Base-by-base conservation (phyloP, 768 basidiomycete species). In the Galerina sulciceps region DNA sequence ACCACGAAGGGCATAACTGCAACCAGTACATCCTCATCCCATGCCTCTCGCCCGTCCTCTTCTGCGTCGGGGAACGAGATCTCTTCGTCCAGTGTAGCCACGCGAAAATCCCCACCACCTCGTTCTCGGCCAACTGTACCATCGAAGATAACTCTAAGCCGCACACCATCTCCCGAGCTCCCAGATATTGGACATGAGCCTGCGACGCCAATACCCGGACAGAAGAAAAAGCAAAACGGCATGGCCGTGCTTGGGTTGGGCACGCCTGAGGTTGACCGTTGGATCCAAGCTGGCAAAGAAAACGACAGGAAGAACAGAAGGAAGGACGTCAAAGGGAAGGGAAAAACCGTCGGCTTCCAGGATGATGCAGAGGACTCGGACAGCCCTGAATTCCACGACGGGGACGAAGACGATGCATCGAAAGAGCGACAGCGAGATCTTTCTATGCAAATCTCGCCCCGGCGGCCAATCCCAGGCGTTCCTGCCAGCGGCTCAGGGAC, bases 391-490 rank as follows among this genome's bases (percentile, higher is more conserved):
- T 31, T 31, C 8, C 26, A 31, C 8, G 26, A 31, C 26, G 26
- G n/a, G 38, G 69, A 71, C 8, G 71, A 66, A 13, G 69, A 75
- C 3, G 65, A 62, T 26, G 55, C 46, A 20, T 63, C 69, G 55
- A 59, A 54, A 46, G 76, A 71, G 57, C 65, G 56, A n/a, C 71
- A 77, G 44, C 74, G 76, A 18, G 78, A 79, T 48, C 72, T 81
- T 53, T 79, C 78, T 26, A 73, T 87, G 72, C 85, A 87, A 66
- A 72, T 88, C 44, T 87, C 87, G 1, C 86, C 87, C 10, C 79
- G 79, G 26, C 80, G 82, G 8, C 74, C 73, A 26, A 43, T 67
- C 2, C 48, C 49, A 17, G 42, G 52, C 10, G 38, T 40, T 31
- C 47, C 59, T n/a, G 34, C 55, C 31, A 65, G 59, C 42, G 37